Base-by-base conservation (phyloP, 371 early-diverging fungal genomes). In the Zychaea mexicana region DNA sequence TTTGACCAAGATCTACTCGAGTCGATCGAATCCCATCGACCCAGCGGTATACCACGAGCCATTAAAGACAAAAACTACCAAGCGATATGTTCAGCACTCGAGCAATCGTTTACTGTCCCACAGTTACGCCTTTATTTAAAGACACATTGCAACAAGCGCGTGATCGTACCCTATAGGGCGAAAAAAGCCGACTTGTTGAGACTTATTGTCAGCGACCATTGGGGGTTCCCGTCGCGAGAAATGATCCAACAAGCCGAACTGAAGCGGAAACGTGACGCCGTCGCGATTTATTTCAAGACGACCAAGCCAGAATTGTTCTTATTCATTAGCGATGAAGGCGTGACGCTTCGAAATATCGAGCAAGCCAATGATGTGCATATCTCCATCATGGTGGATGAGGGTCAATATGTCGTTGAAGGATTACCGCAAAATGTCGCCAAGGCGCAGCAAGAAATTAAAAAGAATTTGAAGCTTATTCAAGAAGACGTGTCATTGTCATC, bases 271-370 rank as follows among this genome's bases (percentile, higher is more conserved):
- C 46, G n/a, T 27, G 33, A 68, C 33, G 12, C 30, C 7, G 52
- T 71, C 0, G 61, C 38, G 31, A 39, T 63, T 1, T 55, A 47
- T 8, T 62, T 71, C 24, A 64, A 72, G 46, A 61, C 69, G 22
- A 45, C 67, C 2, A 52, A 57, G 2, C 64, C 73, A 9, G 70
- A 78, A 27, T 36, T 78, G 36, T 78, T 78, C 36, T 78, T 78
- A 27, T 60, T 73, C 33, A 68, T 78, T 57, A 68, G 69, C 10
- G 73, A 74, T 15, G 70, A 78, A 53, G 79, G 76, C 7, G 54
- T 58, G 5, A 72, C 63, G 3, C 57, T 78, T 17, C 45, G 69
- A 38, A 31, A 57, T 2, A 74, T 78, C 24, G 79, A 78, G 52
- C 27, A 65, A 19, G 27, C 47, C 10, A 42, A 71, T 56, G 28